Base-by-base conservation (phyloP, 2,329 filamentous ascomycete species). In the Curvularia hawaiiensis region DNA sequence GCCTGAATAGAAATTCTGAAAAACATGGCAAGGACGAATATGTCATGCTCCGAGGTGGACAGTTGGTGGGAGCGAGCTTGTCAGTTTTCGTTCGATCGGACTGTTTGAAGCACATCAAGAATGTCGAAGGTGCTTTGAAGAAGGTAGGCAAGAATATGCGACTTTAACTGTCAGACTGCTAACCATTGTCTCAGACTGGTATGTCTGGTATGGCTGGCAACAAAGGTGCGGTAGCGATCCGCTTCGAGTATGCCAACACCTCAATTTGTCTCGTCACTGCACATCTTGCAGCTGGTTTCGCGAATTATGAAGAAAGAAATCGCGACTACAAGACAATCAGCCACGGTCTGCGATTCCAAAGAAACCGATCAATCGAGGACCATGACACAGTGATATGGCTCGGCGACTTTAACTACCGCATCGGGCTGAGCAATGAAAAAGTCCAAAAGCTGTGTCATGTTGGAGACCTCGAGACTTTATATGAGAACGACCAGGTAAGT, bases 171-270 rank as follows among this genome's bases (percentile, higher is more conserved):
- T 35, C 41, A 10, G 9, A 11, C n/a, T 31, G 45, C 62, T 68
- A 58, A 71, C 68, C 26, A 63, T 50, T 24, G 24, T 20, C 11
- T 85, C 84, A 75, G 83, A 90, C 87, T 1, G 95, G 95, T 4
- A 88, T 99, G 83, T 97, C 93, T 24, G 95, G 95, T 6, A 97
- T 99, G 83, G 94, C 93, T 28, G 95, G 95, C 22, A 99, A 99
- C 79, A 99, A 99, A 79, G 95, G 95, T 18, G 95, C 95, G 0
- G 96, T 97, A 49, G 95, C 93, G 2, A 97, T 99, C 67, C 89
- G 95, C 4, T 90, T 99, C 77, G 94, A 98, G 62, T 97, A 92
- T 70, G 93, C 91, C 28, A 96, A 90, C 71, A 98, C 94, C 2
- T 90, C 90, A 2, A 85, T 99, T 28, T 98, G 95, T 75, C 94